phyloP scores from a whole-genome alignment of 768 basidiomycete species.

The Tulasnella sp. region DNA sequence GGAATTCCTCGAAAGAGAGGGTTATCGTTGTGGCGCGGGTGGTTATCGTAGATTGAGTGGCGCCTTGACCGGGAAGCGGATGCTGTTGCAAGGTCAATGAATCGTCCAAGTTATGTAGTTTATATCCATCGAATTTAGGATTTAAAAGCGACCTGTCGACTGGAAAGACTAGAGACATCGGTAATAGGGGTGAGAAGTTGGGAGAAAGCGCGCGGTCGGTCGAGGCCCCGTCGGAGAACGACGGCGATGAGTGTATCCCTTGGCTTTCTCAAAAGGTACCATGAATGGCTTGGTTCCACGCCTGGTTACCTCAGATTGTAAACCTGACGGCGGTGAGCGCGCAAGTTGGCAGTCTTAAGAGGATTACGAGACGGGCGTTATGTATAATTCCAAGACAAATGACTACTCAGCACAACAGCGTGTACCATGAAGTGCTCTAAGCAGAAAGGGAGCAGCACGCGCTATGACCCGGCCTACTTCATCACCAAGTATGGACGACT shows the following conservation, averaged over 20 bases:
- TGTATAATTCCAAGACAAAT: neutral
- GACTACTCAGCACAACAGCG: neutral
- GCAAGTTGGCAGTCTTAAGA: neutral
- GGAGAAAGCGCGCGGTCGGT: neutral
- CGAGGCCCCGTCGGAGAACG: too few species aligned
- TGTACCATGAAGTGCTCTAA: neutral
- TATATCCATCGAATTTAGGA: constrained; percentile 78
- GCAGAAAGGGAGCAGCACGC: neutral
- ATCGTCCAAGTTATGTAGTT: constrained; percentile 48
- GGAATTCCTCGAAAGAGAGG: constrained; percentile 68
- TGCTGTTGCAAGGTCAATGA: constrained; percentile 42
- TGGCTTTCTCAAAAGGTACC: too few species aligned
- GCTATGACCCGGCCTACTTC: too few species aligned
- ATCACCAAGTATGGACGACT: neutral
- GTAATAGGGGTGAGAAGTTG: neutral
- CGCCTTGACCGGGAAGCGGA: constrained; percentile 35
- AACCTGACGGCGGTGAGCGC: neutral
- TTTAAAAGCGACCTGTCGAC: constrained; percentile 44
- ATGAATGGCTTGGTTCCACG: too few species aligned
- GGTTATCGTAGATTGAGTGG: constrained; percentile 35
- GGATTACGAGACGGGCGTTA: neutral
- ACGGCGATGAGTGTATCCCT: too few species aligned
- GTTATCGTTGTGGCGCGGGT: constrained; percentile 42
- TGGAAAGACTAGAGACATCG: neutral
- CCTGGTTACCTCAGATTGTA: too few species aligned